Evolutionary conservation across 2,329 filamentous ascomycete species (phyloP), one percentile per base, ranked within the genome.

Genomic region (Arthrobotrys sphaeroides): DNA sequence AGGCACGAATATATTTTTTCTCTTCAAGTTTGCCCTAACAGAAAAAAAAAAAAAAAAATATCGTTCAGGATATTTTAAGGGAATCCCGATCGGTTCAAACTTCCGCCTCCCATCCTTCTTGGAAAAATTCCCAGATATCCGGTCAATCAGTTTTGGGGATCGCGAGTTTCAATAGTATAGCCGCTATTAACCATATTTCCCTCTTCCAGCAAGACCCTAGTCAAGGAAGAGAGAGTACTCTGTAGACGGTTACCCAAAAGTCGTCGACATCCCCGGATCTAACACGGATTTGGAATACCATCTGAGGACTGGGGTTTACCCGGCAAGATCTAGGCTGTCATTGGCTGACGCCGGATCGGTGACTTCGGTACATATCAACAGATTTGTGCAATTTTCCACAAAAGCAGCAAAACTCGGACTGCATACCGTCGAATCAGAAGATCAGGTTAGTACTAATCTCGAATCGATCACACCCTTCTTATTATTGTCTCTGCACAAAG

Each of bases 211-310:
- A 55, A 43, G 61, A 73, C 51, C 69, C 69, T 9, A 59, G 38
- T 51, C 40, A 40, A 18, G 31, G 33, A n/a, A 24, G 18, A 40
- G 33, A 62, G 38, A 45, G 55, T 42, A 57, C 70, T 73, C 42
- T 49, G 68, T 65, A 65, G 68, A 65, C 68, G 67, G 47, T 55
- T 55, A 42, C 20, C 68, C 60, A 24, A 73, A 73, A 66, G 31
- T 65, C 60, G 60, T 66, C 51, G 18, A 55, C 68, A 45, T 31
- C 61, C 38, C 42, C 47, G 40, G 51, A 38, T 24, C 53, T 65
- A 62, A 62, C 24, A 74, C 70, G 70, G 51, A 74, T 74, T 74
- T 74, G 70, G 70, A 74, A 67, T 74, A 47, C 55, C 40, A 45
- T 62, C 49, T 20, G 10, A 42, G 57, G 45, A 47, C 69, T 66